Base-by-base conservation (phyloP, 805 yeast genomes). In the Ogataea parapolymorpha region DNA sequence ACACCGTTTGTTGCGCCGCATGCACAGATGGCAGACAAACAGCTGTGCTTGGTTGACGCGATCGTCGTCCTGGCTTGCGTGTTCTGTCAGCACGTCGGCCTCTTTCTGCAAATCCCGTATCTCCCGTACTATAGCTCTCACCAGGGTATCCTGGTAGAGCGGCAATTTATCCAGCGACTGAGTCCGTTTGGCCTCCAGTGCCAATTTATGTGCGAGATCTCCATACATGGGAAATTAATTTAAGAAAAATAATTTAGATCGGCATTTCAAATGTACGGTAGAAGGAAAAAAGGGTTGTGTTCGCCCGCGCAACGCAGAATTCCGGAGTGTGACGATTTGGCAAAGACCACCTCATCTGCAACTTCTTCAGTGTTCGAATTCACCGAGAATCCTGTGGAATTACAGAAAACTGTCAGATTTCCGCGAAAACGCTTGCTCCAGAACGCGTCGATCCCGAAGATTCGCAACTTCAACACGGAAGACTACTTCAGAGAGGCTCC, bases 1-100 rank as follows among this genome's bases (percentile, higher is more conserved):
- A 60, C 97, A 88, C 37, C 99, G 67, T 60, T 93, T 95, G 66
- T 95, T 90, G 37, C 98, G 67, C 46, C 93, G 74, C 80, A 89
- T 80, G 32, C 88, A 79, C 20, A 90, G 63, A 48, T 80, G 82
- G 6, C 85, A 78, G 6, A 85, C 85, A 57, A 83, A 80, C 13
- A 75, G 63, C 50, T 80, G 87, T 45, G 85, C 77, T 54, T 80
- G 77, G 38, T 75, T 72, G 28, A 76, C 68, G 46, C 76, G 66
- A 25, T 64, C 71, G 14, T 35, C 37, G 18, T 45, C 46, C 7
- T 28, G 28, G 32, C 59, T 61, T 35, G 53, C 26, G 28, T 45
- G 52, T 27, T 46, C 31, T 41, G 67, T 61, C 26, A 80, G 56
- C 45, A 62, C 67, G 34, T 79, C 82, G 1, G 77, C 75, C 48